Evolutionary conservation across 345 rosid species (phyloP), one percentile per base, ranked within the genome.

Genomic region (Triadica sebifera): DNA sequence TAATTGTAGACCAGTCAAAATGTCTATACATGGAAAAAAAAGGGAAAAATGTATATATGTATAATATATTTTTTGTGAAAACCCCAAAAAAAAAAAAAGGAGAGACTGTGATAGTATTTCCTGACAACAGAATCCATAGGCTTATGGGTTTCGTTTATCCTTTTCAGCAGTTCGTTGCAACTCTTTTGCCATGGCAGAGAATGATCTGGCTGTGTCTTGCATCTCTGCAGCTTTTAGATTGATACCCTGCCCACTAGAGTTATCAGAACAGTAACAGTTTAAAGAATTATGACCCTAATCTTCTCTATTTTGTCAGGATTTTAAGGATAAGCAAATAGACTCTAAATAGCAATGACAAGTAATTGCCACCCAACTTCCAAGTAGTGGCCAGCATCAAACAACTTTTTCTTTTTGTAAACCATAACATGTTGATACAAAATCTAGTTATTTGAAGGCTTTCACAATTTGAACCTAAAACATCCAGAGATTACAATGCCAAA

Each of bases 131-230:
- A 8, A 20, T 25, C 15, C 11, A 22, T 37, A 12, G 24, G 72
- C n/a, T 81, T 76, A 88, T 3, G 80, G 68, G 78, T 64, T 83
- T 70, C 78, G 70, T 79, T 75, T 90, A 52, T 87, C 90, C 67
- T 87, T 84, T 73, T 92, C 98, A n/a, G 86, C 86, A 49, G 85
- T 84, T 76, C 82, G 81, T 64, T 89, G 84, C 74, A 91, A 37
- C 55, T 94, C 95, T 74, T 83, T 89, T 25, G 97, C 98, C 80
- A 89, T 89, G 0, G 95, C 85, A 20, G 98, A 91, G 88, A 94
- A 94, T 53, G 98, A 92, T 75, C 64, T 87, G 7, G 98, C 98
- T 11, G 87, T 85, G 65, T 87, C 91, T 83, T 90, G 89, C 97
- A 92, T 92, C 76, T 88, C 91, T 20, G 93, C 78, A 20, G 97